phyloP scores from a whole-genome alignment of 1,284 basidiomycete genomes.

The Cystobasidium slooffiae region DNA sequence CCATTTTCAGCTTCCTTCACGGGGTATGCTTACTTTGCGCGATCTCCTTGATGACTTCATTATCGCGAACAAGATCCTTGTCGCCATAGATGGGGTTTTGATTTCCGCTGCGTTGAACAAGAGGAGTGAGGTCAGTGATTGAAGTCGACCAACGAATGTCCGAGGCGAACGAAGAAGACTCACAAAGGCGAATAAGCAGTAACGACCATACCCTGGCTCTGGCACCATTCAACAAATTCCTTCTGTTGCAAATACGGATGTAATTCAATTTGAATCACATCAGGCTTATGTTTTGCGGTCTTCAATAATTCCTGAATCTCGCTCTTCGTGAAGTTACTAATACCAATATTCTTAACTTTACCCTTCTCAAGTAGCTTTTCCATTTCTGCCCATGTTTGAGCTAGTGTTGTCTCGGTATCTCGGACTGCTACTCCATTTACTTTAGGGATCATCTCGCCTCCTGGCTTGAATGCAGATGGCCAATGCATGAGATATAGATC shows the following conservation, averaged over 20 bases:
- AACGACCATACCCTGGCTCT: constrained; percentile 44
- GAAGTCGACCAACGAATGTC: not conserved
- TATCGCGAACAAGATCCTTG: constrained; percentile 24
- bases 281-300: constrained; percentile 70
- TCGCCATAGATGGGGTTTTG: constrained; percentile 45
- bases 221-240: constrained; percentile 37
- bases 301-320: constrained; percentile 56
- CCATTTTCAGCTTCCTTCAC: not conserved
- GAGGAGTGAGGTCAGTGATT: not conserved
- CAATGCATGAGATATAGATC: constrained; percentile 65
- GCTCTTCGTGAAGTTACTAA: constrained; percentile 50
- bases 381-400: constrained; percentile 81
- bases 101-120: constrained; percentile 15
- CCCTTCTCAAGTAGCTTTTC: constrained; percentile 68
- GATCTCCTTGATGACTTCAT: constrained; percentile 37
- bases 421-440: constrained; percentile 29
- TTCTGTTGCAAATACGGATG: constrained; percentile 49
- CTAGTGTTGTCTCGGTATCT: constrained; percentile 59
- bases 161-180: not conserved
- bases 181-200: constrained; percentile 43
- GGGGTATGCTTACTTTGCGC: constrained; percentile 30
- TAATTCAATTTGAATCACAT: constrained; percentile 64
- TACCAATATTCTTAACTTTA: constrained; percentile 80
- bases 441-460: constrained; percentile 38
- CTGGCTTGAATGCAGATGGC: constrained; percentile 59